Conservation (phyloP, 495 filamentous ascomycete genomes). For the Daldinia childiae region DNA sequence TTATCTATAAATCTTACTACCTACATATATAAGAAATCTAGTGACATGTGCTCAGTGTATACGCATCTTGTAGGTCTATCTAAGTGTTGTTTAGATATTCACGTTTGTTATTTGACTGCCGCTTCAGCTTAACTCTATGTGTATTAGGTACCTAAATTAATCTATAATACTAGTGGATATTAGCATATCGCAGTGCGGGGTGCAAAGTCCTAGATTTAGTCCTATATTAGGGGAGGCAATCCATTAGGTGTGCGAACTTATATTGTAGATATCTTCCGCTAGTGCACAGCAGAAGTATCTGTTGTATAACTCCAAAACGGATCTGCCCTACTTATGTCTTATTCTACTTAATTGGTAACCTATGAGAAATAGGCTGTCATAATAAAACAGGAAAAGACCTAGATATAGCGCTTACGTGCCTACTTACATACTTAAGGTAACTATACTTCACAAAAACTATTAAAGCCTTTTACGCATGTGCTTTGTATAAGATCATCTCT, state of each 20-base stretch:
- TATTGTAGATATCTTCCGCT: neutral
- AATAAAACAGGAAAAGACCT: no score
- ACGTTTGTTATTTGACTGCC: neutral
- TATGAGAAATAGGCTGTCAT: no score
- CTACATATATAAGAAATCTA: no score
- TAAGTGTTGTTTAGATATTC: no score
- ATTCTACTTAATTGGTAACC: no score
- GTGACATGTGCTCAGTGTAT: neutral
- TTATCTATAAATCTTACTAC: neutral
- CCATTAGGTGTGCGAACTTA: neutral
- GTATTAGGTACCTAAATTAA: neutral
- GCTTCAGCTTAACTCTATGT: neutral
- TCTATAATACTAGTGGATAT: neutral
- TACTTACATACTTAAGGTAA: no score
- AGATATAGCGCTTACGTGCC: no score
- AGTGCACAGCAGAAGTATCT: neutral
- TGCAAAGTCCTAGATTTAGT: neutral
- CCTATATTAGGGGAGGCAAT: no score
- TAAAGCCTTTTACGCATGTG: no score
- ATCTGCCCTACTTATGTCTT: no score
- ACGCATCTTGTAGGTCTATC: neutral
- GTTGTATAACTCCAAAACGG: neutral
- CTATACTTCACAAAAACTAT: no score
- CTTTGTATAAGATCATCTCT: no score
- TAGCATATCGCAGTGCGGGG: neutral